These are phyloP conservation scores for Populus alba DNA, from an alignment of 345 rosid genomes.

Conservation along the genomic window DNA sequence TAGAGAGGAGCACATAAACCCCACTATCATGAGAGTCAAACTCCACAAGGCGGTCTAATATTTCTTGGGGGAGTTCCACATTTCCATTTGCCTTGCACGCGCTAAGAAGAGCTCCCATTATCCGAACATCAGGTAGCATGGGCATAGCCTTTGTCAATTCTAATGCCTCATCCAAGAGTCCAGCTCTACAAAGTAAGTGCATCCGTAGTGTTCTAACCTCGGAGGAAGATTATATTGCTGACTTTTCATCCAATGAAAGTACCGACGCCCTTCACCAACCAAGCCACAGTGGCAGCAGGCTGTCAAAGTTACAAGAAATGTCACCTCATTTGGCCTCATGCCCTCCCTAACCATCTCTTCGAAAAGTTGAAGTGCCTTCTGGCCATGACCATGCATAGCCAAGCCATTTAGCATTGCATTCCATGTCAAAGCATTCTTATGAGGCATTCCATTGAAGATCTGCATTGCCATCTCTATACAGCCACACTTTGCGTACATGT, in stretches of 20 bases:
- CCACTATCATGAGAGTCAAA: conserved; percentile 31
- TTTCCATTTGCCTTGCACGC: conserved; percentile 37
- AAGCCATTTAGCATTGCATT: conserved; percentile 40
- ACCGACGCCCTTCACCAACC: conserved; percentile 41
- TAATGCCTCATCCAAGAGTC: conserved; percentile 43
- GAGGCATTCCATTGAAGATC: conserved; percentile 30
- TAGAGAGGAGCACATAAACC: conserved; percentile 42
- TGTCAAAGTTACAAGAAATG: conserved; percentile 44
- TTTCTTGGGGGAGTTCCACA: conserved; percentile 26
- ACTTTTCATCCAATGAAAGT: conserved; percentile 33
- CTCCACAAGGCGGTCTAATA: conserved; percentile 29
- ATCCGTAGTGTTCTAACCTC: conserved; percentile 40
- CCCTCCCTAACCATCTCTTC: conserved; percentile 39
- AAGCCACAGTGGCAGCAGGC: conserved; percentile 38
- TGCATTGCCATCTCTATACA: conserved; percentile 37
- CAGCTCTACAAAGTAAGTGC: conserved; percentile 40
- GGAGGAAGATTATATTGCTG: conserved; percentile 31
- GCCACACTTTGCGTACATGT: conserved; percentile 52
- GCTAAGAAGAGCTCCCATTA: conserved; percentile 51
- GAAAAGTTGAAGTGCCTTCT: conserved; percentile 27
- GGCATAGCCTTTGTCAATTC: conserved; percentile 34
- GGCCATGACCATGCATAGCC: conserved; percentile 44
- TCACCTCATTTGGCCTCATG: conserved; percentile 40
- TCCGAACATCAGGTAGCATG: conserved; percentile 40
- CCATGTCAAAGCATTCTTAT: conserved; percentile 45